These are phyloP conservation scores for sorghum (Sorghum bicolor) DNA, from an alignment of 176 grass and related monocot genomes.

Conservation along the genomic window DNA sequence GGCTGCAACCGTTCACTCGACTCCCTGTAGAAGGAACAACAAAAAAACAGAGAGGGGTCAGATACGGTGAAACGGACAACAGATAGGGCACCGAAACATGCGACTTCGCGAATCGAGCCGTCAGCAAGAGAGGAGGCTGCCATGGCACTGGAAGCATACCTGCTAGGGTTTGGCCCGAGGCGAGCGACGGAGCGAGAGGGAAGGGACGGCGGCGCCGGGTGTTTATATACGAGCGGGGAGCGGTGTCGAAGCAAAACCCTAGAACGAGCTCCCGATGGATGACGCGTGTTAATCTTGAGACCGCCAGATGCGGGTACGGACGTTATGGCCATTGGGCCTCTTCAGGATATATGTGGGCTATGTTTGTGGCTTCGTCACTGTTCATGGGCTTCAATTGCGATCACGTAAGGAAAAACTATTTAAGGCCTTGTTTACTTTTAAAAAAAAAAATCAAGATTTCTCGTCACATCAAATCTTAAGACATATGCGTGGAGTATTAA, in stretches of 20 bases:
- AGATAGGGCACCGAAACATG: not conserved
- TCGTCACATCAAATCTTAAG: too few relatives aligned
- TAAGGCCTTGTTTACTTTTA: too few relatives aligned
- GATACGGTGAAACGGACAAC: not conserved
- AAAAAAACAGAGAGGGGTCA: not conserved
- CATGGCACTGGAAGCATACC: not conserved
- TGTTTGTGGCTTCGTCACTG: too few relatives aligned
- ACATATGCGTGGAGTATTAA: too few relatives aligned
- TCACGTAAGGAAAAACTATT: too few relatives aligned
- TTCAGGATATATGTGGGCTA: not conserved
- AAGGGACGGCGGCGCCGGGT: not conserved
- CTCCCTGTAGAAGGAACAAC: not conserved
- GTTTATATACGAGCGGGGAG: not conserved
- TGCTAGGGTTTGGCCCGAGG: not conserved
- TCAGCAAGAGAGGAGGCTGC: not conserved
- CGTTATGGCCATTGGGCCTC: not conserved
- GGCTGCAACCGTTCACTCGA: constrained; percentile 1
- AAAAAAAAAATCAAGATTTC: too few relatives aligned
- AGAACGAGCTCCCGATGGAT: not conserved
- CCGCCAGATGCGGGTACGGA: not conserved
- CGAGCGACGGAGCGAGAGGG: not conserved
- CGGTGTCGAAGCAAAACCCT: not conserved
- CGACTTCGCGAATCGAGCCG: not conserved
- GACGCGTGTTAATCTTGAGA: not conserved
- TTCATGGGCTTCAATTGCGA: too few relatives aligned